Evolutionary conservation across 345 rosid species (phyloP).

Genomic region (Eucalyptus curtisii): DNA sequence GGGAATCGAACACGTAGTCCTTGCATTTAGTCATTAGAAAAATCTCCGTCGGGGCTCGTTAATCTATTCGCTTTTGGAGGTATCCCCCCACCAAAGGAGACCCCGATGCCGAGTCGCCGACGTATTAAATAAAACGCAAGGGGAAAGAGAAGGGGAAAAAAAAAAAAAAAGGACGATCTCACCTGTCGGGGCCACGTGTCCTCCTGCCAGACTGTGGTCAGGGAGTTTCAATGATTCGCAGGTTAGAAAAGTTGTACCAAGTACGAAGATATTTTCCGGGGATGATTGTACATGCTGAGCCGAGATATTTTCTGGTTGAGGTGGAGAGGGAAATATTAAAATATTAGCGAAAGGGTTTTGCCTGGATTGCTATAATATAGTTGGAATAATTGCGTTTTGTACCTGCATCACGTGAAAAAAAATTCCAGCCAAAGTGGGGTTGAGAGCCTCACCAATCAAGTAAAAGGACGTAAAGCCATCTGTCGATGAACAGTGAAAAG

Average conservation of each 20-base stretch:
- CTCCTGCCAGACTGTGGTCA: not conserved
- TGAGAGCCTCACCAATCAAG: not conserved
- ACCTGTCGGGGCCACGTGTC: not conserved
- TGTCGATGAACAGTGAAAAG: not conserved
- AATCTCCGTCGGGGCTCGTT: not conserved
- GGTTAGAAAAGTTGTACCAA: not conserved
- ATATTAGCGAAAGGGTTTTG: not conserved
- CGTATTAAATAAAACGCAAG: not conserved
- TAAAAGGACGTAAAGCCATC: fast-evolving
- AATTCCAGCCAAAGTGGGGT: not conserved
- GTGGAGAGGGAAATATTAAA: not conserved
- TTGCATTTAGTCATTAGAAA: not conserved
- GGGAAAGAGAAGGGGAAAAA: no score
- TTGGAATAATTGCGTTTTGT: not conserved
- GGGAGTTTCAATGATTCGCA: not conserved
- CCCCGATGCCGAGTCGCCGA: not conserved
- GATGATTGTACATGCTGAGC: not conserved
- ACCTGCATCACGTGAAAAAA: not conserved
- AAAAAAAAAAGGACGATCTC: not conserved
- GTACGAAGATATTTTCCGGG: not conserved
- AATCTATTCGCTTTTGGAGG: not conserved
- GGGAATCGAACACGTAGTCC: not conserved
- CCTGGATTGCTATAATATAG: not conserved
- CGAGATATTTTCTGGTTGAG: not conserved
- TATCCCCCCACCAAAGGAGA: not conserved